phyloP scores from a whole-genome alignment of 2,329 filamentous ascomycete species.

The Fusarium luffae region DNA sequence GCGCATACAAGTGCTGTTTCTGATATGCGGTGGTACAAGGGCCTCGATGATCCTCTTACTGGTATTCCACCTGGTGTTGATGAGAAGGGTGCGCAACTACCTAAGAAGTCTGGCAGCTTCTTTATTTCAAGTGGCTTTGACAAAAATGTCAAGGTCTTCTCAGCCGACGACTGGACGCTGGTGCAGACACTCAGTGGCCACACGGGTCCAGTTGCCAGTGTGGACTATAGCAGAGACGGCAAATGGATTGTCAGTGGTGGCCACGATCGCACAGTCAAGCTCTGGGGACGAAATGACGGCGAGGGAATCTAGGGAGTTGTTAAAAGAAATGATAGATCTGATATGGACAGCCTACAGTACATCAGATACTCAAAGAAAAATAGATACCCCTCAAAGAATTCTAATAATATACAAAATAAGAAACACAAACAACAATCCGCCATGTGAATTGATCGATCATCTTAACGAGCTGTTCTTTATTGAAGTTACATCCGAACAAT shows the following conservation, averaged over 20 bases:
- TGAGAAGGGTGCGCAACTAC: constrained; percentile 72
- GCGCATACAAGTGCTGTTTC: constrained; percentile 93
- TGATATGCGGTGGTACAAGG: constrained; percentile 94
- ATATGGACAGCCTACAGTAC: constrained; percentile 31
- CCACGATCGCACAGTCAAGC: constrained; percentile 93
- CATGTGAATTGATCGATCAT: neutral
- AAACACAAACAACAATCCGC: neutral
- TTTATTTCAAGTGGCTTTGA: constrained; percentile 93
- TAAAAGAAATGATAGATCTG: constrained; percentile 12
- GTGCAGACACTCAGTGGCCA: constrained; percentile 90
- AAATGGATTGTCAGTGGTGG: constrained; percentile 95
- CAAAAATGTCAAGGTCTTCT: constrained; percentile 94
- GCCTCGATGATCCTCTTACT: constrained; percentile 77
- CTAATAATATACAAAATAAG: constrained; percentile 10
- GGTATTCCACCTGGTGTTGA: constrained; percentile 69
- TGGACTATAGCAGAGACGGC: constrained; percentile 86
- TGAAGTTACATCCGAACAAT: neutral
- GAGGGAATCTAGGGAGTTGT: constrained; percentile 58
- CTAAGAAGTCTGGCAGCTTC: constrained; percentile 91
- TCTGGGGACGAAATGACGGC: constrained; percentile 90
- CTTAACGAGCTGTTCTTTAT: neutral
- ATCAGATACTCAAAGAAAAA: constrained; percentile 31
- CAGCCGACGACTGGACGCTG: constrained; percentile 93
- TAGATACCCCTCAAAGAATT: constrained; percentile 43
- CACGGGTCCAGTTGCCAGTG: constrained; percentile 89